Conservation (phyloP, 306 rosid species). For the Quercus suber region DNA sequence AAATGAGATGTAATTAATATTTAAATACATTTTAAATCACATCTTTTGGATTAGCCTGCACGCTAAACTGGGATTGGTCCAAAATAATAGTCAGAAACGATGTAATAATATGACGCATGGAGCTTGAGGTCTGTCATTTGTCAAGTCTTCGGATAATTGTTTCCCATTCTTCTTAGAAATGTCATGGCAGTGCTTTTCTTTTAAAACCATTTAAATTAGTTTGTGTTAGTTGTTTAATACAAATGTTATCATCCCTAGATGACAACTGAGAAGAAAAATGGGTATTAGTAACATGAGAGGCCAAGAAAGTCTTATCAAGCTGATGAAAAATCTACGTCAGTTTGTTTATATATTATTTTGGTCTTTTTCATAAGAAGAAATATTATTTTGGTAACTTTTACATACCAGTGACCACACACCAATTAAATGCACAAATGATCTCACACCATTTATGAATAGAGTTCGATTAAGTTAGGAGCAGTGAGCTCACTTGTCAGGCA, state of each 20-base stretch:
- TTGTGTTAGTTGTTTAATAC: background rate
- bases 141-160: background rate
- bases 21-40: background rate
- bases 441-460: too few relatives aligned
- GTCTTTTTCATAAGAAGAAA: too few relatives aligned
- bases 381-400: too few relatives aligned
- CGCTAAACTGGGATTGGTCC: background rate
- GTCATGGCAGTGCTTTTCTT: background rate
- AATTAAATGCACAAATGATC: too few relatives aligned
- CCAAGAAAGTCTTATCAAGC: too few relatives aligned
- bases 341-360: too few relatives aligned
- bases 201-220: background rate
- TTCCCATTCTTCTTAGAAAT: background rate
- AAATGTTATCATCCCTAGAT: background rate
- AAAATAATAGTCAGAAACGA: too few relatives aligned
- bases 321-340: too few relatives aligned
- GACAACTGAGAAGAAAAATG: background rate
- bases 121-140: background rate
- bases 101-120: background rate
- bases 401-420: too few relatives aligned
- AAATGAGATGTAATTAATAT: background rate
- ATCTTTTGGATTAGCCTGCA: background rate
- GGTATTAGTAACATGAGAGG: too few relatives aligned
- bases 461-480: too few relatives aligned
- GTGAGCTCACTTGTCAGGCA: too few relatives aligned